phyloP scores from a whole-genome alignment of 176 grass and related monocot species.

The Juncus inflexus region DNA sequence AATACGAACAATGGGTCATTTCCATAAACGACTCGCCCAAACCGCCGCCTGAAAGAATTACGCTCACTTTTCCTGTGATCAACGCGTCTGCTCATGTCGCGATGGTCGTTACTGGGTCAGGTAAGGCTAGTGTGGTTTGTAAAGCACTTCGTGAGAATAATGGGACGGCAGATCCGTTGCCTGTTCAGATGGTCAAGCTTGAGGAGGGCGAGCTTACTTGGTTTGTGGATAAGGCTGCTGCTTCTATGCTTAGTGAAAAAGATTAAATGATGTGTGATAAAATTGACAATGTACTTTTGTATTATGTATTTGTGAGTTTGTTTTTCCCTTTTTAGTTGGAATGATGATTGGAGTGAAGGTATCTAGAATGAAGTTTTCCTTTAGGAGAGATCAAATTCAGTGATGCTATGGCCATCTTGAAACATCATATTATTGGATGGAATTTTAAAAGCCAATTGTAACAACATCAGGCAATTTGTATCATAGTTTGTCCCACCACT shows the following conservation, averaged over 20 bases:
- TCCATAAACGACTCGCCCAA: conserved; percentile 94
- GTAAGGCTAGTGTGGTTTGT: conserved; percentile 52
- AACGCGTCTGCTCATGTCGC: conserved; percentile 79
- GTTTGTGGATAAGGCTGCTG: conserved; percentile 85
- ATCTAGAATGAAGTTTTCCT: no score
- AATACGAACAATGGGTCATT: conserved; percentile 70
- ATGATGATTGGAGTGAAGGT: no score
- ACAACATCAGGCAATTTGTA: no score
- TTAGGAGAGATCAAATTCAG: no score
- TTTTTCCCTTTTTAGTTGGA: no score
- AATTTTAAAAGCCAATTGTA: no score
- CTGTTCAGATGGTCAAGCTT: conserved; percentile 81
- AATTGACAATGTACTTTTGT: not conserved
- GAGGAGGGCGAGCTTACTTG: conserved; percentile 81
- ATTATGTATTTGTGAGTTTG: no score
- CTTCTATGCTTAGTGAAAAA: conserved; percentile 53
- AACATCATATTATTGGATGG: no score
- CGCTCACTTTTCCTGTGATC: conserved; percentile 87
- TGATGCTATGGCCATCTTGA: no score
- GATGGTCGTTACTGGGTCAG: conserved; percentile 81
- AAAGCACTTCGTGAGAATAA: conserved; percentile 56
- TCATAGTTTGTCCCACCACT: no score
- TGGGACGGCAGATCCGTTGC: conserved; percentile 46
- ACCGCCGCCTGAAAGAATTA: conserved; percentile 91
- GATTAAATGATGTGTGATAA: not conserved